Evolutionary conservation across 2,329 filamentous ascomycete species (phyloP).

Genomic region (Escovopsis sp.): DNA sequence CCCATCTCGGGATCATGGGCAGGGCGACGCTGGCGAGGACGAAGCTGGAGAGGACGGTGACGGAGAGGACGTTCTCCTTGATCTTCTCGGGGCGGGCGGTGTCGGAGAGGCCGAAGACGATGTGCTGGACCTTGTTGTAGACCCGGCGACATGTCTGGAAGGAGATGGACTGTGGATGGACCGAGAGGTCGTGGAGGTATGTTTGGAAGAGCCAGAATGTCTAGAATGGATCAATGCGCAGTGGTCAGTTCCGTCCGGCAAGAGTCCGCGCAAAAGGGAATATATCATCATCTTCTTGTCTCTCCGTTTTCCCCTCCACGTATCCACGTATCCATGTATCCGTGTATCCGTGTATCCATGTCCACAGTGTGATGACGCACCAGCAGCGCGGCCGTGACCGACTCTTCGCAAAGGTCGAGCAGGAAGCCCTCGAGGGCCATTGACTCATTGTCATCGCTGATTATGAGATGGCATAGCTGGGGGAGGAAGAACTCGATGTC

Average conservation of each 20-base stretch:
- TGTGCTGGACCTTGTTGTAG: conserved; percentile 79
- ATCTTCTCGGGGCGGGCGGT: conserved; percentile 57
- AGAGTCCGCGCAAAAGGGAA: too few relatives aligned
- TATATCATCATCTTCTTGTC: background rate
- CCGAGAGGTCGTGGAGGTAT: conserved; percentile 66
- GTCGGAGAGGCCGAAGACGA: conserved; percentile 68
- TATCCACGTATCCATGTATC: too few relatives aligned
- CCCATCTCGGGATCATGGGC: conserved; percentile 62
- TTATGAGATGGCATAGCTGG: conserved; percentile 74
- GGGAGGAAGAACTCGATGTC: conserved; percentile 89
- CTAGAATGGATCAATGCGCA: conserved; percentile 26
- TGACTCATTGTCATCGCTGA: conserved; percentile 80
- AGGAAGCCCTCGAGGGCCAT: conserved; percentile 85
- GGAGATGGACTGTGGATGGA: conserved; percentile 58
- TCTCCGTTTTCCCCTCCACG: background rate
- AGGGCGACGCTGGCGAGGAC: conserved; percentile 63
- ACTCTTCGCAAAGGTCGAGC: conserved; percentile 74
- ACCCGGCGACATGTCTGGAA: conserved; percentile 74
- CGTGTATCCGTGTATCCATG: too few relatives aligned
- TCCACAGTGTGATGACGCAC: conserved; percentile 33
- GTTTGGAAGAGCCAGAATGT: conserved; percentile 88
- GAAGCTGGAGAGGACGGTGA: conserved; percentile 68
- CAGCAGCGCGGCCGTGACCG: conserved; percentile 68
- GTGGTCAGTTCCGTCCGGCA: too few relatives aligned
- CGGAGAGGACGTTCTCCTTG: conserved; percentile 65